Conservation (phyloP, 1,284 basidiomycete species). For the Austroboletus sp. region DNA sequence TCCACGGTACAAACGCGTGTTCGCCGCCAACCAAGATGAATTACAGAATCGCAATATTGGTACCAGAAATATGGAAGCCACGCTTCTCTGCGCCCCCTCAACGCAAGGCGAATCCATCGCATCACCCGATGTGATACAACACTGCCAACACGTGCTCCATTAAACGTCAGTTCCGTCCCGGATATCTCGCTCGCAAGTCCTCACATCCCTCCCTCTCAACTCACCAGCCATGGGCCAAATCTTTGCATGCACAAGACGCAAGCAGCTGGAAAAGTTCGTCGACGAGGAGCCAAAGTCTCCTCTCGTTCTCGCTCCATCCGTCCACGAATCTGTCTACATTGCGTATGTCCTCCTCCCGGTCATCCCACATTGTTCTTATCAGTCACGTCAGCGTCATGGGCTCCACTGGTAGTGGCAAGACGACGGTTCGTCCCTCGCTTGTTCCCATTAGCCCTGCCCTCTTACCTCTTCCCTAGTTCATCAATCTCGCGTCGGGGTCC, state of each 20-base stretch:
- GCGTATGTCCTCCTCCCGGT: conserved; percentile 18
- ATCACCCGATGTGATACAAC: conserved; percentile 28
- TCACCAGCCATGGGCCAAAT: conserved; percentile 26
- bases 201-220: conserved; percentile 15
- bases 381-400: conserved; percentile 31
- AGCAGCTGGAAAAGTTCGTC: conserved; percentile 24
- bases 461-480: conserved; percentile 27
- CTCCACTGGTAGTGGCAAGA: conserved; percentile 33
- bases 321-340: conserved; percentile 29
- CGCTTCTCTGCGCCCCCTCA: conserved; percentile 25
- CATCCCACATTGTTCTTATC: conserved; percentile 21
- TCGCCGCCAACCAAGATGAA: conserved; percentile 15
- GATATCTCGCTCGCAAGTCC: conserved; percentile 24
- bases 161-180: conserved; percentile 25
- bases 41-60: conserved; percentile 19
- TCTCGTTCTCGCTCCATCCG: conserved; percentile 4
- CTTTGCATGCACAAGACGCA: conserved; percentile 26
- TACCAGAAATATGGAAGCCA: conserved; percentile 18
- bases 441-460: conserved; percentile 5
- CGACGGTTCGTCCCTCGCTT: conserved; percentile 24
- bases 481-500: conserved; percentile 34
- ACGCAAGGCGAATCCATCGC: conserved; percentile 26
- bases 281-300: conserved; percentile 28
- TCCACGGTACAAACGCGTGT: conserved; percentile 24
- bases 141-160: conserved; percentile 26